Evolutionary conservation across 139 green algal genomes (phyloP), one percentile per base, ranked within the genome.

Genomic region (Chlorella vulgaris): DNA sequence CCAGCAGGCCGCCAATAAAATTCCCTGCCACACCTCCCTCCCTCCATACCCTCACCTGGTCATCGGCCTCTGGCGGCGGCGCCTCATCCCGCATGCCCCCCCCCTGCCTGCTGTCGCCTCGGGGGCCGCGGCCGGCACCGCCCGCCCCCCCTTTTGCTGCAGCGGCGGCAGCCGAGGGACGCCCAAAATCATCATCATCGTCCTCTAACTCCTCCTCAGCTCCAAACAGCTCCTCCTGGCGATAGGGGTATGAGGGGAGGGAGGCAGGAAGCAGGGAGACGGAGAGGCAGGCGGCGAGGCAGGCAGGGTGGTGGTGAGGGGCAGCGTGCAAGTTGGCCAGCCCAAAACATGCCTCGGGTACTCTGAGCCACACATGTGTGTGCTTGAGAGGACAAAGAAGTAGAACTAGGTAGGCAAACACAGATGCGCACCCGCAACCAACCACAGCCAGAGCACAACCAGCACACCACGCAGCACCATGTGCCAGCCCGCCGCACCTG

Each of bases 201-300:
- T 96, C 93, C 68, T 95, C 93, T 53, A 96, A 91, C 74, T 93
- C 93, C 47, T 94, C 82, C 8, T 89, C 84, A 18, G 61, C 21
- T 7, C 94, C 94, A 81, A 98, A 98, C 22, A 98, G 86, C 35
- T 92, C 87, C 38, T 90, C 86, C 78, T 91, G 76, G 58, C 63
- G 88, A 77, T 79, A 91, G 83, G 2, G 85, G 83, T 7, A 3
- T 7, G 15, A 39, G 55, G 0, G 58, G 22, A 22, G 58, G 13
- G 81, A 77, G 1, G 35, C 63, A 29, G 28, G 63, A 33, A 70
- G 33, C 63, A 70, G 33, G 28, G 4, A 39, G 39, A 7, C 61
- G 28, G 28, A 22, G 28, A n/a, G 28, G 33, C n/a, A n/a, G n/a
- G n/a, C n/a, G n/a, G n/a, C n/a, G n/a, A n/a, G n/a, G n/a, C n/a